Evolutionary conservation across 345 rosid species (phyloP), one percentile per base, ranked within the genome.

Genomic region (Durio zibethinus): DNA sequence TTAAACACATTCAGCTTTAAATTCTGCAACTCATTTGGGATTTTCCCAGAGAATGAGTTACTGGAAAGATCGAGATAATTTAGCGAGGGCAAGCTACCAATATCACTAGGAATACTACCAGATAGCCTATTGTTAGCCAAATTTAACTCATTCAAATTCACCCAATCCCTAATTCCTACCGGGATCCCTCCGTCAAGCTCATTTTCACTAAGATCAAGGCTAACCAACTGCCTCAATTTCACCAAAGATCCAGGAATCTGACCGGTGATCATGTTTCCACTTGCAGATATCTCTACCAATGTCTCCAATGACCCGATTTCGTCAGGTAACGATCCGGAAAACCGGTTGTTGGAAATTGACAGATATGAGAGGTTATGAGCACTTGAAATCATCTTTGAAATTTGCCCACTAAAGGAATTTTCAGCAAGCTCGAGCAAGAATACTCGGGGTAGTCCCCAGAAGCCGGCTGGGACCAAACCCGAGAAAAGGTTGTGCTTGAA

Each of bases 41-140:
- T 84, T 21, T 80, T 83, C 60, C 98, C 99, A 2, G 93, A 85
- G 54, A 96, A 85, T 4, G 45, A 50, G 82, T 96, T 96, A 47
- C 80, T 82, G 0, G 99, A 93, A 36, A 96, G 97, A 81, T 96
- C 97, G 31, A 96, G 97, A 80, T 93, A 93, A 78, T 93, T 96
- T 27, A 96, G 93, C 77, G 88, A 94, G 0, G 87, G 84, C 84
- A 96, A 85, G 75, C 71, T 79, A 59, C 98, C 97, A 1, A 93
- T 82, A 47, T 89, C 93, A 60, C 43, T 47, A 7, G 98, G 93
- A 64, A 96, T 92, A 42, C 78, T 35, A 40, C 98, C 97, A 35
- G 97, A 90, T 43, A 92, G 77, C 78, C 77, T 79, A 62, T 92
- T 93, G 79, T 83, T 83, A 3, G 92, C 92, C 81, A 96, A 78